A percentile compares a stretch with the other conserved stretches of the same genome.
Evolutionary conservation across 192 early-diverging fungal species (phyloP).

Genomic region (Coemansia sp.): DNA sequence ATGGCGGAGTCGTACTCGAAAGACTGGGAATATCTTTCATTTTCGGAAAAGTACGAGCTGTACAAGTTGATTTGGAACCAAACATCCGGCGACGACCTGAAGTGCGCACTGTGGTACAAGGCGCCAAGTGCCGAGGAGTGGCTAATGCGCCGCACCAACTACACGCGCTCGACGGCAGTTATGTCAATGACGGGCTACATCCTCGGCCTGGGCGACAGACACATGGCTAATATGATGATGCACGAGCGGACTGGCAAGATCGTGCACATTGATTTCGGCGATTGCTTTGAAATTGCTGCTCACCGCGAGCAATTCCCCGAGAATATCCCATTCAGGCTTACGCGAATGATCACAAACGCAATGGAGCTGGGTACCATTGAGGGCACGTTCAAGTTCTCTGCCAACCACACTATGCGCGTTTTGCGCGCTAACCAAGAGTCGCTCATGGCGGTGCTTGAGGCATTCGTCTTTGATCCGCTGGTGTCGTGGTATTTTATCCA

Average conservation of each 20-base stretch:
- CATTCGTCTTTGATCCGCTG: constrained; percentile 94
- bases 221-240: constrained; percentile 97
- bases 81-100: constrained; percentile 95
- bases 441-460: constrained; percentile 98
- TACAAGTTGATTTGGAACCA: constrained; percentile 92
- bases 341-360: constrained; percentile 94
- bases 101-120: constrained; percentile 94
- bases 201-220: constrained; percentile 93
- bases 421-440: constrained; percentile 94
- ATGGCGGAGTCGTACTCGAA: constrained; percentile 88
- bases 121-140: constrained; percentile 94
- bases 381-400: constrained; percentile 93
- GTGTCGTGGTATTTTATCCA: constrained; percentile 30
- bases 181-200: constrained; percentile 99
- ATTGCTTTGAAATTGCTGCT: constrained; percentile 97
- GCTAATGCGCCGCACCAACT: constrained; percentile 97
- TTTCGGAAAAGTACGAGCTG: constrained; percentile 95
- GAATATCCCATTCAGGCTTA: constrained; percentile 97
- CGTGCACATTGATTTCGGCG: constrained; percentile 98
- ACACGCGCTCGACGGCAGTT: constrained; percentile 90
- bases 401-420: constrained; percentile 95
- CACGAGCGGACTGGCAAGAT: constrained; percentile 92
- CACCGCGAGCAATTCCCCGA: constrained; percentile 97
- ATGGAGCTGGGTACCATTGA: constrained; percentile 98
- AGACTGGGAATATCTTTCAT: constrained; percentile 86